These are phyloP conservation scores for Gaultheria prostrata DNA, from an alignment of 148 eudicot genomes.

Conservation along the genomic window DNA sequence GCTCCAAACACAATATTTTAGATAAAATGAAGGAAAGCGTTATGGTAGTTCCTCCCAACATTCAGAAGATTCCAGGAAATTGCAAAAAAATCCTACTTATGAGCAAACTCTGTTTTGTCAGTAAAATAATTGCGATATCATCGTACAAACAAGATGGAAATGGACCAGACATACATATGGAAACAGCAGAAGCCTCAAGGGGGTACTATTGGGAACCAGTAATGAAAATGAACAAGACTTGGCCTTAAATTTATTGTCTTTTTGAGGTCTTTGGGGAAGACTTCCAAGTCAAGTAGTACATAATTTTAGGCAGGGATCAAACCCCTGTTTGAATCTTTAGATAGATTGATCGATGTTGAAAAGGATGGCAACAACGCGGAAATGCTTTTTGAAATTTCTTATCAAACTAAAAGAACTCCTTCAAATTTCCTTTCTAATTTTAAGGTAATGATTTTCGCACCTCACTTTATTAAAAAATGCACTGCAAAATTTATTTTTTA, in stretches of 20 bases:
- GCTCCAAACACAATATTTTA: background rate
- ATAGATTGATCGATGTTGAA: background rate
- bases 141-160: background rate
- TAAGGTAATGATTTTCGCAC: too few relatives aligned
- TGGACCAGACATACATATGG: background rate
- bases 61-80: background rate
- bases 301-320: background rate
- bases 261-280: slow-evolving; percentile 14
- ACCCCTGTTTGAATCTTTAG: too few relatives aligned
- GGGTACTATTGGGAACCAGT: too few relatives aligned
- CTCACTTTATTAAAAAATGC: too few relatives aligned
- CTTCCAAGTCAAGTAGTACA: slow-evolving; percentile 13
- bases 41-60: slow-evolving; percentile 1
- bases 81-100: background rate
- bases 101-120: background rate
- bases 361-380: slow-evolving; percentile 11
- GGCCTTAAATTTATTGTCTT: background rate
- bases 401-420: background rate
- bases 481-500: too few relatives aligned
- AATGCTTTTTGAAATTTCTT: background rate
- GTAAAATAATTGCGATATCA: background rate
- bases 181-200: background rate
- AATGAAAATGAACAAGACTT: too few relatives aligned
- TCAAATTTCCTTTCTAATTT: background rate
- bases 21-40: background rate